These are phyloP conservation scores for Peronosclerospora sorghi DNA, from an alignment of 352 stramenopile species.

Conservation along the genomic window DNA sequence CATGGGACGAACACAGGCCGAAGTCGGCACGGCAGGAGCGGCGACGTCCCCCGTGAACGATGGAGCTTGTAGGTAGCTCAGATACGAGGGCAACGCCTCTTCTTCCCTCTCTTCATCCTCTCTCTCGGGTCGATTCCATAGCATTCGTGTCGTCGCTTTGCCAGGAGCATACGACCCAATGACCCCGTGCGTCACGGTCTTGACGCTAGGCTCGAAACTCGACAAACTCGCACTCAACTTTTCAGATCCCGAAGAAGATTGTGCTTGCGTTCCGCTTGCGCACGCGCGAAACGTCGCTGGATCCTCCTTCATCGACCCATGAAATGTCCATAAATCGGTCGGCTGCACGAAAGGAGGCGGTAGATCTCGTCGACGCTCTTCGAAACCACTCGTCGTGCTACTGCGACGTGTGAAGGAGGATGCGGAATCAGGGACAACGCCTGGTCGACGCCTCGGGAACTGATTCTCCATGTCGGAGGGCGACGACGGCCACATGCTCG, in stretches of 20 bases:
- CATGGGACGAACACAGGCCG: slow-evolving; percentile 1
- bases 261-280: not conserved
- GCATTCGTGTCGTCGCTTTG: slow-evolving; percentile 20
- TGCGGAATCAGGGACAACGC: not conserved
- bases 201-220: slow-evolving; percentile 1
- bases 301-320: slow-evolving; percentile 7
- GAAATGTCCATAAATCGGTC: slow-evolving; percentile 13
- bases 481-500: slow-evolving; percentile 11
- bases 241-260: not conserved
- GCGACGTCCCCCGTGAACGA: slow-evolving; percentile 6
- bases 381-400: slow-evolving; percentile 14
- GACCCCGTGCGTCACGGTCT: slow-evolving; percentile 20
- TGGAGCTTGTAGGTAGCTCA: slow-evolving; percentile 51
- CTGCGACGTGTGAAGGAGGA: slow-evolving; percentile 3
- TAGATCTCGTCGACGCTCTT: slow-evolving; percentile 19
- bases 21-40: not conserved
- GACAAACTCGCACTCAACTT: slow-evolving; percentile 5
- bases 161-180: slow-evolving; percentile 28
- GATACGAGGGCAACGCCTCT: slow-evolving; percentile 55
- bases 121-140: slow-evolving; percentile 46
- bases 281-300: slow-evolving; percentile 2
- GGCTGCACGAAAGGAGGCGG: slow-evolving; percentile 5
- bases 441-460: slow-evolving; percentile 15
- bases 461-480: slow-evolving; percentile 6
- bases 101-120: slow-evolving; percentile 65